A percentile compares a stretch with the other conserved stretches of the same genome.
phyloP scores from a whole-genome alignment of 169 alveolate genomes.

The Toxoplasma gondii region DNA sequence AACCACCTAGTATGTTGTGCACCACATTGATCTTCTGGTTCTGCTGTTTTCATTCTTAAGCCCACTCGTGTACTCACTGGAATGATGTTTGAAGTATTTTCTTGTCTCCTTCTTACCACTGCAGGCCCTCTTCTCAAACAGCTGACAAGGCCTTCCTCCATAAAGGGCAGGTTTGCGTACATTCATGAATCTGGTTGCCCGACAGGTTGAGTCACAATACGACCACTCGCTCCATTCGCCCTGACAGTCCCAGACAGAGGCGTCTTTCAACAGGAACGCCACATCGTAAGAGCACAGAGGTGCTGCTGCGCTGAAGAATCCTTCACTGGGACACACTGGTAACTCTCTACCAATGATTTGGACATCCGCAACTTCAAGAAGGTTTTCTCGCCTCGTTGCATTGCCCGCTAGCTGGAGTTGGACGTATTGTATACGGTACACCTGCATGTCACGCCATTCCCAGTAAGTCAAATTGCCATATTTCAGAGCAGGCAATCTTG shows the following conservation, averaged over 20 bases:
- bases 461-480: not conserved
- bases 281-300: not conserved
- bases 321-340: conserved; percentile 9
- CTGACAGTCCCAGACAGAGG: conserved; percentile 22
- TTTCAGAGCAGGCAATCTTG: not conserved
- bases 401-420: not conserved
- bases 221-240: conserved; percentile 47
- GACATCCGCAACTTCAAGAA: not conserved
- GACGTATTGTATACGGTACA: not conserved
- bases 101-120: not conserved
- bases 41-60: too few relatives aligned
- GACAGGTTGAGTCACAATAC: conserved; percentile 40
- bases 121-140: conserved; percentile 21
- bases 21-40: too few relatives aligned
- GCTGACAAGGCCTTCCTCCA: not conserved
- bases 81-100: too few relatives aligned
- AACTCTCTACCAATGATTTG: not conserved
- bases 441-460: conserved; percentile 38
- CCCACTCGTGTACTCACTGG: too few relatives aligned
- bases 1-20: too few relatives aligned
- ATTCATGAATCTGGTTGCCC: conserved; percentile 17
- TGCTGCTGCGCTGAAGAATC: conserved; percentile 8
- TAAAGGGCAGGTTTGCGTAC: not conserved
- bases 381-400: not conserved
- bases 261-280: conserved; percentile 5